Conservation (phyloP, 345 rosid species). For the Hirschfeldia incana region DNA sequence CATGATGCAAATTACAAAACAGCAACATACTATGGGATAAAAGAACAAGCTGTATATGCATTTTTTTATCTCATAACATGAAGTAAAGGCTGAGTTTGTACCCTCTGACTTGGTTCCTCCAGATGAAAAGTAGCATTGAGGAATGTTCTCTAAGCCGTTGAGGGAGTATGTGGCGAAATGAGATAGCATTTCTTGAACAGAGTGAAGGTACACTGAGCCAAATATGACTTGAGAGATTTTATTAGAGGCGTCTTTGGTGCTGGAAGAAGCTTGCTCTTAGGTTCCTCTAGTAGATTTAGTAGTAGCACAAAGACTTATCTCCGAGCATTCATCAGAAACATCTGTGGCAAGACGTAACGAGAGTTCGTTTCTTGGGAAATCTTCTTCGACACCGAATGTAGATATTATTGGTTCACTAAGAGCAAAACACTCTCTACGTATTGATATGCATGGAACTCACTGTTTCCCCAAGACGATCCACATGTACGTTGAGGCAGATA, state of each 20-base stretch:
- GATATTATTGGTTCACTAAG: conserved; percentile 52
- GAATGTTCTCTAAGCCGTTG: conserved; percentile 47
- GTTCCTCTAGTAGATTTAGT: conserved; percentile 41
- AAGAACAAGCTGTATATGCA: conserved; percentile 27
- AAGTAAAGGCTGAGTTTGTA: conserved; percentile 30
- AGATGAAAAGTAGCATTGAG: conserved; percentile 34
- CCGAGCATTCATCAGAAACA: conserved; percentile 60
- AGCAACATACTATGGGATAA: not conserved
- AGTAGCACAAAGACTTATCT: conserved; percentile 44
- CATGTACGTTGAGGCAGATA: too few species aligned
- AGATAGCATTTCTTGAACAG: conserved; percentile 81
- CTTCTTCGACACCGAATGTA: conserved; percentile 35
- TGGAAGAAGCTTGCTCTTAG: conserved; percentile 61
- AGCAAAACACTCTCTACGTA: conserved; percentile 37
- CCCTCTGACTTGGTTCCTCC: conserved; percentile 34
- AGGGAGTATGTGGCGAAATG: conserved; percentile 76
- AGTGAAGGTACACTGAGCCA: conserved; percentile 70
- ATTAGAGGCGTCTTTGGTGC: conserved; percentile 56
- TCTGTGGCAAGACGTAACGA: conserved; percentile 75
- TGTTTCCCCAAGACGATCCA: conserved; percentile 33
- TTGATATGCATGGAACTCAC: conserved; percentile 48
- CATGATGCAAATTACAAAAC: not conserved
- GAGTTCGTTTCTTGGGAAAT: conserved; percentile 54
- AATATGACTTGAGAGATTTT: conserved; percentile 43
- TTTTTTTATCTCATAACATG: conserved; percentile 20